phyloP scores from a whole-genome alignment of 2,329 filamentous ascomycete species.

The Thelonectria discophora region DNA sequence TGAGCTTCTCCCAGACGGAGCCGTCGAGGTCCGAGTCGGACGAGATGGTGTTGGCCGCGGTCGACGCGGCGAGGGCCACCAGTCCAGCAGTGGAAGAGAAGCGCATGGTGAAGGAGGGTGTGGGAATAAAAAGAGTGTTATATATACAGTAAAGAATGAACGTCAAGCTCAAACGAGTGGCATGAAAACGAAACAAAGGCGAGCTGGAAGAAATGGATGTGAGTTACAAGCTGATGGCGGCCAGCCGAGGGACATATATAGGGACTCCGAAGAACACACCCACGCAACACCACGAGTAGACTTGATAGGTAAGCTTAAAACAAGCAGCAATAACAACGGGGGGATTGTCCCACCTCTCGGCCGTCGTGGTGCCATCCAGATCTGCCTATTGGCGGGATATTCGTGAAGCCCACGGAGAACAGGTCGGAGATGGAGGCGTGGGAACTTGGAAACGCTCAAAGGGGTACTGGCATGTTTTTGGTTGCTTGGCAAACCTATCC shows the following conservation, averaged over 20 bases:
- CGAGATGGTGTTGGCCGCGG: slow-evolving; percentile 34
- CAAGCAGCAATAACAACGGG: background rate
- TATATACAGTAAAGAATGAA: background rate
- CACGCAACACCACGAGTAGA: background rate
- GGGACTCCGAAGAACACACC: background rate
- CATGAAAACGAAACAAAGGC: slow-evolving; percentile 2
- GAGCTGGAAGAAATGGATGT: background rate
- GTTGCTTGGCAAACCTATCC: background rate
- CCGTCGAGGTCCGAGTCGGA: slow-evolving; percentile 41
- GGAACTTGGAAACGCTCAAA: background rate
- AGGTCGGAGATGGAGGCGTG: background rate
- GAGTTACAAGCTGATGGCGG: background rate
- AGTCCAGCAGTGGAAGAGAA: slow-evolving; percentile 34
- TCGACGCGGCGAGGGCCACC: slow-evolving; percentile 37
- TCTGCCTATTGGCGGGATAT: slow-evolving; percentile 13
- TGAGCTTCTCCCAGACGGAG: slow-evolving; percentile 42
- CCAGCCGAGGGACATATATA: background rate
- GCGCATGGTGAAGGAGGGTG: slow-evolving; percentile 33
- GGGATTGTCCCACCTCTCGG: background rate
- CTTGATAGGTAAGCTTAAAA: background rate
- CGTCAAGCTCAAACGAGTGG: background rate
- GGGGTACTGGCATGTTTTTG: background rate
- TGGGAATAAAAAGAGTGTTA: background rate
- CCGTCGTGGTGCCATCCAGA: background rate
- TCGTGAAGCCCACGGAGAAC: background rate